Conservation (phyloP, 768 basidiomycete species). For the Lactarius quietus region DNA sequence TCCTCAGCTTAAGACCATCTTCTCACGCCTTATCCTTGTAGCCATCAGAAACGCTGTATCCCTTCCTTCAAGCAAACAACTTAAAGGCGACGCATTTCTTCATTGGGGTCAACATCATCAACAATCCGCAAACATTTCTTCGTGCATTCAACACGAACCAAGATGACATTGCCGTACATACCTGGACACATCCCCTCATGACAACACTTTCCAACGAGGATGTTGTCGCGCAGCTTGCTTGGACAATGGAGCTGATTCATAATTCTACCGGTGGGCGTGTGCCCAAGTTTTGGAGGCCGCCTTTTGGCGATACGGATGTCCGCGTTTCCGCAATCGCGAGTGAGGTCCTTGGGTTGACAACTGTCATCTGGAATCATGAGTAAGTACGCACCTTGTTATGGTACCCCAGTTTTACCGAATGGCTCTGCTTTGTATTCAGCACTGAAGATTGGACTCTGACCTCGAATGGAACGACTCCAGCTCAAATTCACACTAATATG, state of each 20-base stretch:
- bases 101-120: conserved; percentile 76
- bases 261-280: conserved; percentile 44
- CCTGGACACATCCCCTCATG: conserved; percentile 49
- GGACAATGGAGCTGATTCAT: conserved; percentile 52
- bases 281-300: conserved; percentile 42
- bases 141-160: conserved; percentile 42
- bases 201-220: conserved; percentile 44
- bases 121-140: conserved; percentile 52
- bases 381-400: conserved; percentile 15
- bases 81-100: conserved; percentile 82
- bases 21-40: conserved; percentile 18
- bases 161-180: conserved; percentile 41
- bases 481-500: conserved; percentile 24
- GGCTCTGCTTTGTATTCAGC: conserved; percentile 35
- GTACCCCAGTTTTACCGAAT: neutral
- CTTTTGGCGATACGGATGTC: conserved; percentile 41
- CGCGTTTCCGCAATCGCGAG: conserved; percentile 47
- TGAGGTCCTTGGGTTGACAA: conserved; percentile 44
- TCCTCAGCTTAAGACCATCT: neutral
- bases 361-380: conserved; percentile 45
- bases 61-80: conserved; percentile 65
- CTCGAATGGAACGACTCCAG: conserved; percentile 42
- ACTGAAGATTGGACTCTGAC: conserved; percentile 76
- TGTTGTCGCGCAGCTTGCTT: conserved; percentile 47
- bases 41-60: conserved; percentile 46